Percentiles rank a stretch among this genome's conserved stretches.
phyloP scores from a whole-genome alignment of 176 grass and related monocot genomes.

The Phragmites australis region DNA sequence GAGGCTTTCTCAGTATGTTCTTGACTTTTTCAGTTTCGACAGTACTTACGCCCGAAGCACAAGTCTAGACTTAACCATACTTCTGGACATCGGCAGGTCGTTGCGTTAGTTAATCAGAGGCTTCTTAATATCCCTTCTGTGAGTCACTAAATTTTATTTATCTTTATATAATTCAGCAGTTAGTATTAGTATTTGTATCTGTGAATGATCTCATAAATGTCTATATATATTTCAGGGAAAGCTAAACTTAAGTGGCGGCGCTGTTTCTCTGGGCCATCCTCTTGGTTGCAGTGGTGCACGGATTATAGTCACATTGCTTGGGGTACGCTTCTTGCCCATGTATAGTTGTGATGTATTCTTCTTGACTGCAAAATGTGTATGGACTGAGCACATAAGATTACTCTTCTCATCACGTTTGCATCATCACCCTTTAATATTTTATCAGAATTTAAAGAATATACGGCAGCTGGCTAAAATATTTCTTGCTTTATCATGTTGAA shows the following conservation, averaged over 20 bases:
- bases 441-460: neutral
- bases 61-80: constrained; percentile 27
- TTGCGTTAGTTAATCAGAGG: constrained; percentile 87
- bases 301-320: constrained; percentile 85
- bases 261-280: constrained; percentile 94
- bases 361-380: neutral
- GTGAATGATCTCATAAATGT: neutral
- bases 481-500: constrained; percentile 4
- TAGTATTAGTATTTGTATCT: constrained; percentile 6
- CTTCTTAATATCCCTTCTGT: constrained; percentile 89
- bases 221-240: constrained; percentile 56
- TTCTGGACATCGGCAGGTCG: constrained; percentile 60
- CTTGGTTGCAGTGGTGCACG: constrained; percentile 90
- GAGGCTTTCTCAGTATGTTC: constrained; percentile 83
- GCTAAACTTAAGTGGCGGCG: constrained; percentile 85
- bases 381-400: neutral
- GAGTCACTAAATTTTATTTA: constrained; percentile 28
- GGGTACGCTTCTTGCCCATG: constrained; percentile 60
- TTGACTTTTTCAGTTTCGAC: constrained; percentile 25
- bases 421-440: neutral
- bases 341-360: neutral
- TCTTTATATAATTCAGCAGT: neutral
- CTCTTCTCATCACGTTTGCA: neutral
- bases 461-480: neutral
- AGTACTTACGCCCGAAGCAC: neutral